Percentiles rank a stretch among this genome's conserved stretches.
Conservation (phyloP, 176 grass and related monocot species). For the Paspalum notatum region DNA sequence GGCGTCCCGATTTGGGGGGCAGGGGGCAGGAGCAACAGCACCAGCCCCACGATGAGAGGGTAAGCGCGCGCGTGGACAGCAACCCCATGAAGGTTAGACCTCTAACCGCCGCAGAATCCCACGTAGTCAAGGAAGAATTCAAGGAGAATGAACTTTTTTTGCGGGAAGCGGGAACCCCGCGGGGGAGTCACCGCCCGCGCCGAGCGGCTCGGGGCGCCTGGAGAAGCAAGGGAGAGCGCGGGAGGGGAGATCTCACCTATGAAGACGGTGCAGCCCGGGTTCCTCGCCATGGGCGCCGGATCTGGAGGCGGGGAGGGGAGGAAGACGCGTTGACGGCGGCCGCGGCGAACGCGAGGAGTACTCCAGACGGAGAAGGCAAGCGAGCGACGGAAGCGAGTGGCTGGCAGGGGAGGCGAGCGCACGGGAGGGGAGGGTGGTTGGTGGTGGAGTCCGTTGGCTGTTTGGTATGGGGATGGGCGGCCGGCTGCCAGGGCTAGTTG, state of each 20-base stretch:
- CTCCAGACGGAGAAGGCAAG: background rate
- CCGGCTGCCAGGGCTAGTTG: no score
- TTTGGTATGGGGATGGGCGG: no score
- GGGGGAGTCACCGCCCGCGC: background rate
- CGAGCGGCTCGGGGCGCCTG: background rate
- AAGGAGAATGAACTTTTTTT: no score
- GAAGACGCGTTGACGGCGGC: slow-evolving; percentile 32
- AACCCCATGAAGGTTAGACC: background rate
- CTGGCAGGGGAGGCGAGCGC: background rate
- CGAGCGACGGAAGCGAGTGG: slow-evolving; percentile 1
- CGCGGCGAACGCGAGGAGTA: slow-evolving; percentile 21
- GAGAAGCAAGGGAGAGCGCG: background rate
- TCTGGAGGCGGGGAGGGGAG: slow-evolving; percentile 5
- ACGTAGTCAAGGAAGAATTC: background rate
- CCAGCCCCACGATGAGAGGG: background rate
- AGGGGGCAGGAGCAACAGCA: background rate
- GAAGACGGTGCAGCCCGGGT: slow-evolving; percentile 72
- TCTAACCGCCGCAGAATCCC: background rate
- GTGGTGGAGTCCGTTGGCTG: no score
- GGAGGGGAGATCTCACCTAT: slow-evolving; percentile 62
- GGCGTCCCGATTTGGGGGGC: background rate
- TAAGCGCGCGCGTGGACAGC: background rate
- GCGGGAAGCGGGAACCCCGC: background rate
- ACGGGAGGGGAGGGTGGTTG: background rate
- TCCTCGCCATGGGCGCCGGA: slow-evolving; percentile 62